Conservation (phyloP, 768 basidiomycete species). For the Imleria badia region DNA sequence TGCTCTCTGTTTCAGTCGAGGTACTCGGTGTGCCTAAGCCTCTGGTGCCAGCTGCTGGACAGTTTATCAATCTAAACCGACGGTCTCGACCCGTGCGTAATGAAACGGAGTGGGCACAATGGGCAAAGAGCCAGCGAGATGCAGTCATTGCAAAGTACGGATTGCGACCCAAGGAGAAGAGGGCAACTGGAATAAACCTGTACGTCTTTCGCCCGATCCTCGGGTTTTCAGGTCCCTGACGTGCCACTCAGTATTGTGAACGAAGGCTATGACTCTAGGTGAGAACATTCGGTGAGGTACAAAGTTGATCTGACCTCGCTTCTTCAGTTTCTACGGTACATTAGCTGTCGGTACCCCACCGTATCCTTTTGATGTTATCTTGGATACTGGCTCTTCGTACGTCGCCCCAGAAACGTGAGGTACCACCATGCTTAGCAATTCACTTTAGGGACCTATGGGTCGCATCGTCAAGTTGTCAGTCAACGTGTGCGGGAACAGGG, state of each 20-base stretch:
- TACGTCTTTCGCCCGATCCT: conserved; percentile 18
- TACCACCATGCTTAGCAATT: conserved; percentile 22
- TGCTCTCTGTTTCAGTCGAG: conserved; percentile 10
- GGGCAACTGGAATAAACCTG: conserved; percentile 51
- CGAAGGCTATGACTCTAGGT: conserved; percentile 66
- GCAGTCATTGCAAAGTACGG: conserved; percentile 50
- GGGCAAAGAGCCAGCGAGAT: conserved; percentile 48
- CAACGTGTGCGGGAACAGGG: conserved; percentile 33
- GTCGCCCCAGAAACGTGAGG: conserved; percentile 3
- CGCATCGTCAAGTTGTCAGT: conserved; percentile 34
- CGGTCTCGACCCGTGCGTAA: conserved; percentile 13
- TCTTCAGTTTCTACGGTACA: conserved; percentile 33
- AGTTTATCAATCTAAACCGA: conserved; percentile 22
- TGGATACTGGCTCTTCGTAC: conserved; percentile 50
- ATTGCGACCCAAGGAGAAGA: conserved; percentile 28
- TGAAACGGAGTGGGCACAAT: conserved; percentile 21
- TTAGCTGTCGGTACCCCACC: conserved; percentile 46
- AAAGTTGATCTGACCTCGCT: not conserved
- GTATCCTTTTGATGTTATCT: conserved; percentile 44
- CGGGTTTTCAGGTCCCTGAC: not conserved
- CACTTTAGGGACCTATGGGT: conserved; percentile 49
- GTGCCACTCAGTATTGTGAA: conserved; percentile 49
- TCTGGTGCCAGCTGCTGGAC: conserved; percentile 13
- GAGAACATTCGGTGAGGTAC: not conserved
- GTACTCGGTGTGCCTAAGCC: conserved; percentile 14